A percentile compares a stretch with the other conserved stretches of the same genome.
Evolutionary conservation across 306 rosid species (phyloP).

Genomic region (Spatholobus suberectus): DNA sequence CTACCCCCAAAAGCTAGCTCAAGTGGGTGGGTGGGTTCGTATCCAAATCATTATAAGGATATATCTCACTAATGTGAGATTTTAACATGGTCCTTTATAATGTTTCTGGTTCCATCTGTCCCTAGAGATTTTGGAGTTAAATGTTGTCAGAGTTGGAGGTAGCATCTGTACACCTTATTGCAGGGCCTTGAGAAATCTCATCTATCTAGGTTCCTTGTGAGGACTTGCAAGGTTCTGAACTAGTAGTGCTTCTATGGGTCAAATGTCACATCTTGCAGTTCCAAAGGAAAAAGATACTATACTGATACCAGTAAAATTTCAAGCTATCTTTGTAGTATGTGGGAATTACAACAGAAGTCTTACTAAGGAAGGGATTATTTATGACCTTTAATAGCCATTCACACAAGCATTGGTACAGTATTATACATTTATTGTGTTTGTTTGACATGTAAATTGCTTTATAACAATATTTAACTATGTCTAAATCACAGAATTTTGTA

Average conservation of each 20-base stretch:
- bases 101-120: slow-evolving; percentile 9
- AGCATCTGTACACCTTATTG: slow-evolving; percentile 25
- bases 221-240: not conserved
- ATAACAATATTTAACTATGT: not conserved
- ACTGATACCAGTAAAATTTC: not conserved
- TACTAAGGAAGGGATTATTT: not conserved
- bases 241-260: slow-evolving; percentile 7
- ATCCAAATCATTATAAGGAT: not conserved
- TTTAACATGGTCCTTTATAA: slow-evolving; percentile 6
- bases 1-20: not conserved
- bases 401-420: not conserved
- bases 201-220: slow-evolving; percentile 15
- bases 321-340: not conserved
- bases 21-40: not conserved
- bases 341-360: not conserved
- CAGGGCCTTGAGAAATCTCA: slow-evolving; percentile 29
- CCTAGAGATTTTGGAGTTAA: slow-evolving; percentile 29
- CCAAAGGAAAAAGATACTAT: not conserved
- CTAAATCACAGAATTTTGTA: slow-evolving; percentile 12
- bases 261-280: slow-evolving; percentile 11
- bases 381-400: slow-evolving; percentile 1
- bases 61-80: not conserved
- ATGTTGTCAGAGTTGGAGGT: slow-evolving; percentile 18
- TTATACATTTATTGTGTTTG: slow-evolving; percentile 4
- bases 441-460: slow-evolving; percentile 26